Base-by-base conservation (phyloP, 1,139 yeast genomes). In the Candida sp. region DNA sequence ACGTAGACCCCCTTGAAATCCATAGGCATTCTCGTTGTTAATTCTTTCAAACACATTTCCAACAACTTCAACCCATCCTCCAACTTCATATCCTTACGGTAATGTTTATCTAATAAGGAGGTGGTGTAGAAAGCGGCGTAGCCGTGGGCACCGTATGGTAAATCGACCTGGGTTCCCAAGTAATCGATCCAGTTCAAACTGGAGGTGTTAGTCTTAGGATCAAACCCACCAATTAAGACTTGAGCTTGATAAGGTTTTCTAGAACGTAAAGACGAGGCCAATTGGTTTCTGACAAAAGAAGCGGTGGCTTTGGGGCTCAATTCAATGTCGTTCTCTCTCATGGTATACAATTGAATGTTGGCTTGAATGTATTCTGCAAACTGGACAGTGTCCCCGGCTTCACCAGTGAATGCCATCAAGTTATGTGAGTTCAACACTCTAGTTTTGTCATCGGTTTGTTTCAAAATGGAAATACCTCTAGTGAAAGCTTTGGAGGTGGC, bases 371-470 rank as follows among this genome's bases (percentile, higher is more conserved):
- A 88, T 61, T 93, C 98, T 36, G 97, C 95, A 68, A 93, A 91
- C 63, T 93, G 96, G n/a, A 87, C 91, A 3, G 98, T 88, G 62
- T 93, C 99, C 47, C 99, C 99, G 4, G 97, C 79, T 63, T 93
- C 99, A 45, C 99, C 99, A 4, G 96, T 85, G 68, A 72, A 91
- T 41, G 97, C 97, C 71, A 93, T 77, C 54, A 91, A 73, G 47
- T 88, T 80, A 60, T 87, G 95, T 40, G 82, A 77, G 55, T 88
- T 88, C 54, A 93, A 75, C 39, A 66, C 69, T 51, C 95, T 71
- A 9, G 98, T 91, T 69, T 93, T 93, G 66, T 89, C 96, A 65
- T 93, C 99, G 40, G 79, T 78, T 41, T 81, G 84, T 60, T 91
- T 91, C 56, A 93, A 73, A 38, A 93, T 81, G 8, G 97, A 87